These are phyloP conservation scores for Hebeloma cylindrosporum DNA, from an alignment of 768 basidiomycete species.

Conservation along the genomic window DNA sequence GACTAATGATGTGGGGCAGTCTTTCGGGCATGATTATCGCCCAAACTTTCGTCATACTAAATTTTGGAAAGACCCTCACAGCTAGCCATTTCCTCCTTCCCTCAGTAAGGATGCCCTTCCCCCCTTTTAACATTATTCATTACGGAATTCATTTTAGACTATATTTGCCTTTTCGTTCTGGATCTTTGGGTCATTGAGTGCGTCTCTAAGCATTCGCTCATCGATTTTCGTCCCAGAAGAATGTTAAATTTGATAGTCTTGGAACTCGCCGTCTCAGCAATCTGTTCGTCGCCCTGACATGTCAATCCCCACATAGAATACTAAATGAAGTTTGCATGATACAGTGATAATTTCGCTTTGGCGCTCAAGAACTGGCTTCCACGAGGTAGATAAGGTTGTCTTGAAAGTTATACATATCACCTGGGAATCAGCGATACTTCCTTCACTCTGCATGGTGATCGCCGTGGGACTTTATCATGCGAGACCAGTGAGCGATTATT, in stretches of 20 bases:
- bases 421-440: conserved; percentile 35
- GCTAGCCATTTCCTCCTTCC: conserved; percentile 29
- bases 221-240: neutral
- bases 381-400: conserved; percentile 40
- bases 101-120: conserved; percentile 25
- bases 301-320: neutral
- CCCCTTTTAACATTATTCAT: neutral
- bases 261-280: conserved; percentile 38
- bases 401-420: conserved; percentile 40
- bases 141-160: conserved; percentile 26
- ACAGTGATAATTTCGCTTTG: conserved; percentile 44
- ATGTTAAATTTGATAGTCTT: conserved; percentile 30
- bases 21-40: neutral
- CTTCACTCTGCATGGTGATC: conserved; percentile 36
- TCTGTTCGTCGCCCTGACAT: conserved; percentile 28
- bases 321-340: neutral
- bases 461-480: conserved; percentile 36
- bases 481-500: conserved; percentile 30
- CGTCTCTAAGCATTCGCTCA: conserved; percentile 1
- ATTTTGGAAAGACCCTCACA: conserved; percentile 22
- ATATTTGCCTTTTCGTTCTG: conserved; percentile 45
- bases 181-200: conserved; percentile 45
- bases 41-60: neutral
- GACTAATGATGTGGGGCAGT: conserved; percentile 27
- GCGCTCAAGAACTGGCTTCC: conserved; percentile 35